Conservation (phyloP, 345 rosid genomes). For the Populus nigra region DNA sequence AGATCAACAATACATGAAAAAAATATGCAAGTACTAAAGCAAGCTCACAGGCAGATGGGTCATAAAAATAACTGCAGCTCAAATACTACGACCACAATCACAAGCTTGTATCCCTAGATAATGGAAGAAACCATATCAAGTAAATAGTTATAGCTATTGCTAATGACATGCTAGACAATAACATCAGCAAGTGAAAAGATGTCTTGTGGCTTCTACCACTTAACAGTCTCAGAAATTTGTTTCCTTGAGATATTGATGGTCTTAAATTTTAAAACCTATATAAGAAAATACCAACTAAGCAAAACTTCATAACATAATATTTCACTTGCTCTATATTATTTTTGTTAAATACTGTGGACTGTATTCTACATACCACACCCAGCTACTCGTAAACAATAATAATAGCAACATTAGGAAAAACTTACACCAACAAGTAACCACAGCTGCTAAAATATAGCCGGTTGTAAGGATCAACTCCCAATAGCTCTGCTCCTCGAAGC, state of each 20-base stretch:
- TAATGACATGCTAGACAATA: not conserved
- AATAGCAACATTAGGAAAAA: constrained; percentile 17
- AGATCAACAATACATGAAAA: constrained; percentile 17
- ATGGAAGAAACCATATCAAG: not conserved
- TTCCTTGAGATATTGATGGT: not conserved
- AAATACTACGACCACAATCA: not conserved
- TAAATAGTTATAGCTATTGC: not conserved
- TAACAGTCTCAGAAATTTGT: not conserved
- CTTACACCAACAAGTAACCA: constrained; percentile 95
- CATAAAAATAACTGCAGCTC: not conserved
- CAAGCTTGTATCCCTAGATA: not conserved
- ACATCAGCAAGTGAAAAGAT: not conserved
- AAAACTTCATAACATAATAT: not conserved
- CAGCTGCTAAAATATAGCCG: constrained; percentile 72
- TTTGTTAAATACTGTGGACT: not conserved
- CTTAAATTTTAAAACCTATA: not conserved
- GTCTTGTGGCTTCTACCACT: not conserved
- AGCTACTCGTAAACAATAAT: not conserved
- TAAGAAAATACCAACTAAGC: not conserved
- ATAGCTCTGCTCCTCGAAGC: constrained; percentile 80
- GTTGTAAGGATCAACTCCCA: constrained; percentile 78
- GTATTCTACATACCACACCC: not conserved
- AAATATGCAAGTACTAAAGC: constrained; percentile 12
- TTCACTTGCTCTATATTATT: not conserved
- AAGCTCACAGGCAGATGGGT: constrained; percentile 6